Evolutionary conservation across 2,329 filamentous ascomycete genomes (phyloP).

Genomic region (Arachnopeziza araneosa): DNA sequence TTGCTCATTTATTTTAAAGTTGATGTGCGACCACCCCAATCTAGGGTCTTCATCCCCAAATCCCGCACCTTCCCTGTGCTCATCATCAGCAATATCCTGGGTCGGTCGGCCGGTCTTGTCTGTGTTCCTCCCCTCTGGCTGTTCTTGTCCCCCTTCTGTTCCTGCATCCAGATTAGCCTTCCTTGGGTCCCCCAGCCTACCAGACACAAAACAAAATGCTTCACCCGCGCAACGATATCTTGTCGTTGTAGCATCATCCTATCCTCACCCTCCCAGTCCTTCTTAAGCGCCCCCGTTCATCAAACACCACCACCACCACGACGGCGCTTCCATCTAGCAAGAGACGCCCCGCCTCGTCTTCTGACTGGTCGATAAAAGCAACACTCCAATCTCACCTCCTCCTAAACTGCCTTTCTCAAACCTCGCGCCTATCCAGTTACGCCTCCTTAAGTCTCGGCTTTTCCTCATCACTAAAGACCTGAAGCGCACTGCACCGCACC

Average conservation of each 20-base stretch:
- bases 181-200: background rate
- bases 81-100: background rate
- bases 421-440: conserved; percentile 11
- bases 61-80: background rate
- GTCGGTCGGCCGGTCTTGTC: background rate
- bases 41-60: background rate
- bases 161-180: background rate
- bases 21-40: background rate
- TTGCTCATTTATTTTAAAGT: background rate
- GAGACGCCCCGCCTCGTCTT: background rate
- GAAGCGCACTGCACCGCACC: conserved; percentile 10
- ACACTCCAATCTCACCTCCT: conserved; percentile 12
- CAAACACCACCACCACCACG: conserved; percentile 7
- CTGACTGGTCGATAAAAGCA: conserved; percentile 13
- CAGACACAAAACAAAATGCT: background rate
- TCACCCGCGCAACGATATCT: background rate
- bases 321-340: conserved; percentile 13
- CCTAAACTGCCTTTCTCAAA: conserved; percentile 12
- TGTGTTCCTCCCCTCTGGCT: too few relatives aligned
- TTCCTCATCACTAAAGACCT: conserved; percentile 11
- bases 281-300: conserved; percentile 4
- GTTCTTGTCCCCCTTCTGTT: background rate
- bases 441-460: background rate
- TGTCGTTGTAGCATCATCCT: background rate
- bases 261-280: background rate